Evolutionary conservation across 2,329 filamentous ascomycete genomes (phyloP), one percentile per base, ranked within the genome.

Genomic region (Fusarium brachygibbosum): DNA sequence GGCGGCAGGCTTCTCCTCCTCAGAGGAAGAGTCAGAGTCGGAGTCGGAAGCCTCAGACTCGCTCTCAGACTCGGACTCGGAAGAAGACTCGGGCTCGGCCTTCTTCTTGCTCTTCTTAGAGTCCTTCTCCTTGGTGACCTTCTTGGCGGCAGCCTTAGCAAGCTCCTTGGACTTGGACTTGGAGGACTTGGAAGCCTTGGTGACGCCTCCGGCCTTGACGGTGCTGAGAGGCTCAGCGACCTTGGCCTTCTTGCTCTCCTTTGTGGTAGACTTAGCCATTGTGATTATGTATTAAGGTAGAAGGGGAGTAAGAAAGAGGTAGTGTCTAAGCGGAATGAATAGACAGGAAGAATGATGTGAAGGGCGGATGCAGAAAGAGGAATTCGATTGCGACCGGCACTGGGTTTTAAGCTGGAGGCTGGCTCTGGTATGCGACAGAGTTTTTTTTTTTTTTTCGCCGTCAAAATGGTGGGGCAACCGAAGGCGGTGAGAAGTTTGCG

Each of bases 221-320:
- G 82, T 77, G 75, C 82, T 80, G 73, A 84, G 76, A 66, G 82
- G 78, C 76, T 85, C 84, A 75, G 82, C 79, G 71, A 85, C 77
- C 82, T 87, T 88, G 71, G 80, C 83, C 78, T 85, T 78, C 79
- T 82, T 87, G 79, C 83, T 77, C 59, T 79, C 77, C 79, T 81
- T 82, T 77, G 90, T 85, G 83, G 91, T 91, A 57, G 84, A 82
- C 82, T 91, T 91, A 79, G 84, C 88, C 89, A 91, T 91, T 80
- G 73, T 84, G 79, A 81, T 61, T 69, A 55, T 72, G 56, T 73
- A 65, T 69, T 60, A 59, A 58, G 48, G 29, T 58, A 64, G 68
- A 60, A 55, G 50, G 31, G 32, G 58, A 45, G 40, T 40, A 44
- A 32, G 44, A 49, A 42, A 58, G 56, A 50, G 41, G 48, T 41